A percentile compares a stretch with the other conserved stretches of the same genome.
Conservation (phyloP, 805 yeast species). For the Cyberlindnera euphorbiiphila region DNA sequence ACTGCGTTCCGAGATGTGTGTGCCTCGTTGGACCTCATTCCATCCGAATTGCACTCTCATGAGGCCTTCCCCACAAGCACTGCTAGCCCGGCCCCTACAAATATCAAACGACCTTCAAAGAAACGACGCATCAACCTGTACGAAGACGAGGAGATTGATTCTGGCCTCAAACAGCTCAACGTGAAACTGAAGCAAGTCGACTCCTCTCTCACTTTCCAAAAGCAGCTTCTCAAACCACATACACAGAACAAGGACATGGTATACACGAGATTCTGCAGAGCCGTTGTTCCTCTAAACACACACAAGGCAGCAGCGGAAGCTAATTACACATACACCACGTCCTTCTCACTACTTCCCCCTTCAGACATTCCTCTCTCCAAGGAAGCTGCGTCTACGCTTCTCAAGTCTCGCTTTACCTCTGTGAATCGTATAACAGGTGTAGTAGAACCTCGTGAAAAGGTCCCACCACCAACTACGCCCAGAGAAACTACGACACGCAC, state of each 20-base stretch:
- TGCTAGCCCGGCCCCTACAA: not conserved
- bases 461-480: too few relatives aligned
- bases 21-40: not conserved
- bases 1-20: not conserved
- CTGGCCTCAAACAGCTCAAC: slow-evolving; percentile 1
- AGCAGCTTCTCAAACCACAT: slow-evolving; percentile 1
- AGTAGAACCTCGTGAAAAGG: too few relatives aligned
- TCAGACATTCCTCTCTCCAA: slow-evolving; percentile 6
- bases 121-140: slow-evolving; percentile 26
- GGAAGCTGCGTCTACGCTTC: slow-evolving; percentile 9
- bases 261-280: slow-evolving; percentile 13
- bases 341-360: slow-evolving; percentile 3
- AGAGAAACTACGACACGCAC: slow-evolving; percentile 11
- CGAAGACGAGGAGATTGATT: slow-evolving; percentile 34
- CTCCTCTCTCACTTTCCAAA: slow-evolving; percentile 19
- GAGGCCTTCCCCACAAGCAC: not conserved
- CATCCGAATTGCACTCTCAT: not conserved
- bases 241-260: slow-evolving; percentile 12
- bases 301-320: not conserved
- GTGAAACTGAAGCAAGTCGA: slow-evolving; percentile 18
- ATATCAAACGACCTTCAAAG: slow-evolving; percentile 7
- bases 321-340: slow-evolving; percentile 3
- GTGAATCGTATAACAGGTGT: too few relatives aligned
- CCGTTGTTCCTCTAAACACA: slow-evolving; percentile 1
- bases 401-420: slow-evolving; percentile 6